A percentile compares a stretch with the other conserved stretches of the same genome.
Evolutionary conservation across 148 eudicot species (phyloP).

Genomic region (Arctostaphylos glauca): DNA sequence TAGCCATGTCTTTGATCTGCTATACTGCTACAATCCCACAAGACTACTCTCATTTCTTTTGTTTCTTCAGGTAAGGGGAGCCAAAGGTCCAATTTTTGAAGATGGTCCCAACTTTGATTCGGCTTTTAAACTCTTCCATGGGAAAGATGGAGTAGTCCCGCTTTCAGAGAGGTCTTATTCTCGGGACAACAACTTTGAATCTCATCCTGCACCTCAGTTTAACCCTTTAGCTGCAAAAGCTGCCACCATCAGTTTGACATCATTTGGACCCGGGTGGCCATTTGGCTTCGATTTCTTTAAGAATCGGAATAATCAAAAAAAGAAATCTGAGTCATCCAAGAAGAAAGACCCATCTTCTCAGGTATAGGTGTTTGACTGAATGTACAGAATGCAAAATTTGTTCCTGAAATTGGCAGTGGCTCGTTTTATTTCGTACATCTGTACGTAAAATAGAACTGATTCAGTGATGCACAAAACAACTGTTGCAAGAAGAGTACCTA

Average conservation of each 20-base stretch:
- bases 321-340: constrained; percentile 42
- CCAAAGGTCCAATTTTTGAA: constrained; percentile 85
- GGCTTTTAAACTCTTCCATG: constrained; percentile 80
- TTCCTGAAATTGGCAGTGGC: not conserved
- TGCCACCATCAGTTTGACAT: constrained; percentile 72
- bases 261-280: constrained; percentile 79
- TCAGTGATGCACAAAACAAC: not conserved
- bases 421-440: not conserved
- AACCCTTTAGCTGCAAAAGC: constrained; percentile 66
- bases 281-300: constrained; percentile 56
- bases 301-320: constrained; percentile 49
- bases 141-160: constrained; percentile 77
- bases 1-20: not conserved
- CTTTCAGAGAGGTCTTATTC: constrained; percentile 38
- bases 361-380: constrained; percentile 25
- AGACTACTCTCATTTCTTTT: not conserved
- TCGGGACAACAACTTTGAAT: constrained; percentile 27
- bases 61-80: constrained; percentile 41
- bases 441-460: not conserved
- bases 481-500: too few relatives aligned
- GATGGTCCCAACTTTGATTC: constrained; percentile 73
- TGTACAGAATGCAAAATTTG: not conserved
- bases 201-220: constrained; percentile 40
- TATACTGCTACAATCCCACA: not conserved
- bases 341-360: constrained; percentile 33